Evolutionary conservation across 371 early-diverging fungal species (phyloP).

Genomic region (Rhizopus delemar): DNA sequence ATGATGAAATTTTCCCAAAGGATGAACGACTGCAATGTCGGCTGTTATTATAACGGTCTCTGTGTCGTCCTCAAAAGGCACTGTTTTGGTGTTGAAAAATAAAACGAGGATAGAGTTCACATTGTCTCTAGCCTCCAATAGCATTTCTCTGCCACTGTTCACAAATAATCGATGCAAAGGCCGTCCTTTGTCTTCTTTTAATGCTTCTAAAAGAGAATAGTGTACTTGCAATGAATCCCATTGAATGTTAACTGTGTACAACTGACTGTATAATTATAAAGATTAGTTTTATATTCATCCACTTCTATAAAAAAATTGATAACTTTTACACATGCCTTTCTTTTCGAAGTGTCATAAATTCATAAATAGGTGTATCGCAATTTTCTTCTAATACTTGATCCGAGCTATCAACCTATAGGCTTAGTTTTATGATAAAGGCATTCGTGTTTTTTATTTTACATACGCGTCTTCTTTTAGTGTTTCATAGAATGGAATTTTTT

Average conservation of each 20-base stretch:
- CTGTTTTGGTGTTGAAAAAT: conserved; percentile 21
- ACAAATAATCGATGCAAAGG: conserved; percentile 35
- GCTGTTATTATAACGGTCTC: conserved; percentile 17
- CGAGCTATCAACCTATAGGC: not conserved
- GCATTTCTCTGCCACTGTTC: conserved; percentile 27
- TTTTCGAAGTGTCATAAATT: conserved; percentile 4
- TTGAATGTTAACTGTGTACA: conserved; percentile 15
- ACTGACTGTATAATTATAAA: not conserved
- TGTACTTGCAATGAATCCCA: conserved; percentile 1
- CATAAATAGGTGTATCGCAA: conserved; percentile 19
- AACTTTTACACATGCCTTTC: conserved; percentile 11
- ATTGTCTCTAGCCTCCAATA: conserved; percentile 29
- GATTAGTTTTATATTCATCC: not conserved
- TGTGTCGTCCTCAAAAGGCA: conserved; percentile 1
- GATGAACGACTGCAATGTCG: conserved; percentile 32
- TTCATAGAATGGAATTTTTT: conserved; percentile 5
- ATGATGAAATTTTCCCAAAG: conserved; percentile 32
- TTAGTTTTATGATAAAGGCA: not conserved
- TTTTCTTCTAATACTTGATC: conserved; percentile 7
- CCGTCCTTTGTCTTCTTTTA: not conserved
- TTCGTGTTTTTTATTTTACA: not conserved
- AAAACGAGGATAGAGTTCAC: conserved; percentile 25
- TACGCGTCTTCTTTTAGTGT: not conserved
- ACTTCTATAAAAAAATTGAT: too few relatives aligned
- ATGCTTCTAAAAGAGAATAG: conserved; percentile 1